Base-by-base conservation (phyloP, 208 protist species). In the Trypanosomatidae sp. region DNA sequence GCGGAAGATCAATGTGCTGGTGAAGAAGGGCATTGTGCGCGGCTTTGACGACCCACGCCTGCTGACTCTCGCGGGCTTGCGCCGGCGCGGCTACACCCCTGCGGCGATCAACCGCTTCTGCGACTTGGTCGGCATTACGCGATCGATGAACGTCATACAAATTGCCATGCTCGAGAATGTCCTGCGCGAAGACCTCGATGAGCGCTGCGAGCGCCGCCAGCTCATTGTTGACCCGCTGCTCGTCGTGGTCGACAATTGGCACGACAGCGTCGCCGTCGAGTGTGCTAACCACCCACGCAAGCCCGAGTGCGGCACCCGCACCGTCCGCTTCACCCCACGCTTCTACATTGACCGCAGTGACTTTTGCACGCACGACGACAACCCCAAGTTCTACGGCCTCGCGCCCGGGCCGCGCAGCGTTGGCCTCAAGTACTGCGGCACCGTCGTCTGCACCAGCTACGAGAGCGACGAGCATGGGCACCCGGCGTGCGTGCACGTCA, bases 11-110 rank as follows among this genome's bases (percentile, higher is more conserved):
- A 90, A 96, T 45, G 71, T 81, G n/a, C 63, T 99, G 23, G 95
- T 99, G 7, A 90, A 85, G 48, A 85, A 95, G 24, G 82, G 78
- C 44, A 83, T 94, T 53, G 95, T 99, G 11, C 66, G 74, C 38
- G 97, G 95, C 25, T 99, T 97, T 80, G 95, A 98, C 66, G 97
- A 99, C 53, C 98, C 98, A 4, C 81, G 97, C 22, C 56, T 99
- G 20, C 65, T 90, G 15, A 99, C 98, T 3, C 60, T 99, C 3
- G 81, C 76, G 22, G 98, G 96, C n/a, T 82, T 99, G 68, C 69
- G 97, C 19, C 88, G 98, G 47, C 69, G 96, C 23, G 98, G 98
- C 38, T 99, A 97, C 84, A 97, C 96, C 1, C 87, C 97, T 18
- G 52, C 71, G 8, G 88, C 95, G 1, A 98, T 99, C 45, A 98